Conservation (phyloP, 306 rosid species). For the Rosa rugosa region DNA sequence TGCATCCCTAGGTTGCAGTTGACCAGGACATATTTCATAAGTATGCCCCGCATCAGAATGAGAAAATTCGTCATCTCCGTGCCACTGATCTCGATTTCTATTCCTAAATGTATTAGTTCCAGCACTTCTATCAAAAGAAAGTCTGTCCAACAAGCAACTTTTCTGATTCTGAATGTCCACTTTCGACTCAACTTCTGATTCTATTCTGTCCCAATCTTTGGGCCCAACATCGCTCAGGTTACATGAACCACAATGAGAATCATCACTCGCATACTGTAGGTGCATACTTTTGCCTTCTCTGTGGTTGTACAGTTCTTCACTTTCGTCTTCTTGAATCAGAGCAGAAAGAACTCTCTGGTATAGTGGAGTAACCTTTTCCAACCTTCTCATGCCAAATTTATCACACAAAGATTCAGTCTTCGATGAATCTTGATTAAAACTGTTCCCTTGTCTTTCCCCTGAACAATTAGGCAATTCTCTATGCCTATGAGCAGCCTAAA, state of each 20-base stretch:
- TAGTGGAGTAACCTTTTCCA: conserved; percentile 59
- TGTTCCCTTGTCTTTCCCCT: conserved; percentile 44
- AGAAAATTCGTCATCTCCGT: conserved; percentile 62
- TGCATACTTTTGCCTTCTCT: conserved; percentile 60
- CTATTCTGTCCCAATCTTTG: conserved; percentile 77
- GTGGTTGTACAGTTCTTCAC: conserved; percentile 58
- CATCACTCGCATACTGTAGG: conserved; percentile 77
- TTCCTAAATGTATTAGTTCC: conserved; percentile 59
- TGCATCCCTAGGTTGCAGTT: conserved; percentile 51
- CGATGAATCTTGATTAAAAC: conserved; percentile 14
- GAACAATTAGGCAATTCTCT: conserved; percentile 46
- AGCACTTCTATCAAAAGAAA: conserved; percentile 64
- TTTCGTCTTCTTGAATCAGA: conserved; percentile 74
- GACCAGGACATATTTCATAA: conserved; percentile 69
- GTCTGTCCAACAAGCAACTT: conserved; percentile 59
- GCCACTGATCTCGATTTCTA: conserved; percentile 63
- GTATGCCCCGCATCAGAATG: conserved; percentile 61
- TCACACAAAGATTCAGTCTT: conserved; percentile 41
- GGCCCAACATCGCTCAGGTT: conserved; percentile 72
- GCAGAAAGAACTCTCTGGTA: conserved; percentile 91
- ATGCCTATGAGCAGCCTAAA: conserved; percentile 55
- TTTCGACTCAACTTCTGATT: conserved; percentile 79
- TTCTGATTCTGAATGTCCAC: conserved; percentile 57
- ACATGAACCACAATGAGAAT: conserved; percentile 91
- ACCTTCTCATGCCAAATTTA: conserved; percentile 47